A percentile compares a stretch with the other conserved stretches of the same genome.
phyloP scores from a whole-genome alignment of 2,329 filamentous ascomycete genomes.

The Penicillium sp. region DNA sequence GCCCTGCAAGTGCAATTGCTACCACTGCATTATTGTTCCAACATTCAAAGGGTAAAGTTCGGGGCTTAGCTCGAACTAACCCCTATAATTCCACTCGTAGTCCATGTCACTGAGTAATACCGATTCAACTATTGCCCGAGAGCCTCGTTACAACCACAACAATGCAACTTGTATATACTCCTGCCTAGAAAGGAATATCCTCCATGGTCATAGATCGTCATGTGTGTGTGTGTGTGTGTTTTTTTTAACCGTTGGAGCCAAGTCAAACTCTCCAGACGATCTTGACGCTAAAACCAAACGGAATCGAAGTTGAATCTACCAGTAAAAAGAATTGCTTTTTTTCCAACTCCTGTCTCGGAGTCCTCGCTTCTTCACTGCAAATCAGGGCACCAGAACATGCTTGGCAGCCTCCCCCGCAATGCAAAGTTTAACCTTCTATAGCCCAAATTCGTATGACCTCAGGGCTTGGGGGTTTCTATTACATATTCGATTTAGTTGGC shows the following conservation, averaged over 20 bases:
- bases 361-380: conserved; percentile 22
- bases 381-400: conserved; percentile 23
- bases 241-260: neutral
- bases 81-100: neutral
- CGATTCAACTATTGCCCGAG: neutral
- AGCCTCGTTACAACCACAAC: neutral
- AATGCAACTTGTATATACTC: neutral
- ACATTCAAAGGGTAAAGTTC: neutral
- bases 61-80: neutral
- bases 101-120: neutral
- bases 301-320: neutral
- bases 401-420: conserved; percentile 29
- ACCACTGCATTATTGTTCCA: neutral
- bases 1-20: conserved; percentile 4
- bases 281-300: neutral
- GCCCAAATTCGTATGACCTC: conserved; percentile 17
- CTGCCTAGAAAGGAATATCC: neutral
- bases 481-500: conserved; percentile 17
- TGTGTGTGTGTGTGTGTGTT: too few species aligned
- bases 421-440: conserved; percentile 18
- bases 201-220: neutral
- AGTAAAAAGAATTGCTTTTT: conserved; percentile 1
- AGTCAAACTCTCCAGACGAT: neutral
- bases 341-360: neutral
- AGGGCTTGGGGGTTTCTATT: conserved; percentile 12